These are phyloP conservation scores for Zoysia matrella DNA, from an alignment of 202 grass and related monocot species.

Conservation along the genomic window DNA sequence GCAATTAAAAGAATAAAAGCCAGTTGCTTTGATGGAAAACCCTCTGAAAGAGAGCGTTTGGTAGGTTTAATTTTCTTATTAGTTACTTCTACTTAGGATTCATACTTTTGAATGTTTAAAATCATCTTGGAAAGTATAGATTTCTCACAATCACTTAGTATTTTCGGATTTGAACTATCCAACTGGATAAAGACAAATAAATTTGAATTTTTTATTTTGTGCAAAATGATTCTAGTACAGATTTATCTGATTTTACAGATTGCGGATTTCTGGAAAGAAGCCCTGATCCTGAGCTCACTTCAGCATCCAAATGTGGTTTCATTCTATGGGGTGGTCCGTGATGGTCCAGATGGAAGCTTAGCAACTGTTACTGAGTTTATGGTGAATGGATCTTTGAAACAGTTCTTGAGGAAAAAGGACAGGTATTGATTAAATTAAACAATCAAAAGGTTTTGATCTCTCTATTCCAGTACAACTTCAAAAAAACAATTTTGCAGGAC, in stretches of 20 bases:
- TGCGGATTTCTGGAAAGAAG: slow-evolving; percentile 99
- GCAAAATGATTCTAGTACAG: slow-evolving; percentile 10
- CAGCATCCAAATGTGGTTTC: slow-evolving; percentile 99
- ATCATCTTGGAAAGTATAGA: background rate
- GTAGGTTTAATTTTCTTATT: slow-evolving; percentile 51
- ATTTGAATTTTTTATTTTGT: background rate
- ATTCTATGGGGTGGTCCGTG: slow-evolving; percentile 98
- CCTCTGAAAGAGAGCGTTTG: slow-evolving; percentile 94
- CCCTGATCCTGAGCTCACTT: slow-evolving; percentile 82
- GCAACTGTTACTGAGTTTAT: too few relatives aligned
- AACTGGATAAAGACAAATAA: background rate
- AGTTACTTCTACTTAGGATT: slow-evolving; percentile 17
- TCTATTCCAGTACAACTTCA: too few relatives aligned
- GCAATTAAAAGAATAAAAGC: too few relatives aligned
- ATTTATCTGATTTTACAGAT: slow-evolving; percentile 64
- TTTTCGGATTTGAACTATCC: background rate
- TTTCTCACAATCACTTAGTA: background rate
- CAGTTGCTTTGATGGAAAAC: slow-evolving; percentile 69
- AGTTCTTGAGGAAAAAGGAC: too few relatives aligned
- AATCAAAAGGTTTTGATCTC: too few relatives aligned
- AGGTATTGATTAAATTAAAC: too few relatives aligned
- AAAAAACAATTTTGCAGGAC: too few relatives aligned
- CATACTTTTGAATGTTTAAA: slow-evolving; percentile 1
- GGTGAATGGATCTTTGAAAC: too few relatives aligned
- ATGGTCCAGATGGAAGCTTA: slow-evolving; percentile 90